Base-by-base conservation (phyloP, 1,284 basidiomycete genomes). In the Hemileia vastatrix region DNA sequence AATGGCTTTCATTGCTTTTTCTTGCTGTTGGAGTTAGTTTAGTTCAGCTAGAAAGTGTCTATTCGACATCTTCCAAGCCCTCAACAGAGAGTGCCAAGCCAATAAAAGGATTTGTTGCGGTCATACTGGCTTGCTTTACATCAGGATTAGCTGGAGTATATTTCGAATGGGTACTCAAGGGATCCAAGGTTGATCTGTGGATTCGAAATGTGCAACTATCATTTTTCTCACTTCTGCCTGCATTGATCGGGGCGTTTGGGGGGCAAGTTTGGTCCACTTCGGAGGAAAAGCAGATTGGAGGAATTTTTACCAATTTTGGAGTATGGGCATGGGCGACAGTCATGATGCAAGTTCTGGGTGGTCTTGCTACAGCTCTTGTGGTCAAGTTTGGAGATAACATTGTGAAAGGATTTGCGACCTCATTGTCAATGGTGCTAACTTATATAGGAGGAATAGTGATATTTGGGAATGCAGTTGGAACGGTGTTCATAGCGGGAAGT, bases 111-210 rank as follows among this genome's bases (percentile, higher is more conserved):
- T 82, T 95, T 67, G 60, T 77, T 33, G 93, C 93, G 0, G 92
- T 97, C 60, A 83, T 84, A 1, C 84, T 87, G 2, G 91, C 93
- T 0, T 97, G 93, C 79, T 84, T 96, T 77, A 96, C 92, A 0
- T 94, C 90, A 0, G 93, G 93, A 32, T 84, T 97, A 18, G 93
- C 94, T 0, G 93, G 93, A 13, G 94, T 96, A 32, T 97, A 96
- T 79, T 96, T 97, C 71, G 93, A 97, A 79, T 92, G 92, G 86
- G 90, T 96, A n/a, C n/a, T n/a, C n/a, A n/a, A n/a, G n/a, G n/a
- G n/a, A n/a, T n/a, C n/a, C n/a, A n/a, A n/a, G n/a, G n/a, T n/a
- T 18, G 91, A 94, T 76, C 82, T 96, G 6, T 96, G 92, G 92
- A 86, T 94, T 61, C 86, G 93, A 70, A 97, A 96, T 77, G 89